A percentile compares a stretch with the other conserved stretches of the same genome.
These are phyloP conservation scores for apple (Malus domestica) DNA, from an alignment of 306 rosid genomes.

Conservation along the genomic window DNA sequence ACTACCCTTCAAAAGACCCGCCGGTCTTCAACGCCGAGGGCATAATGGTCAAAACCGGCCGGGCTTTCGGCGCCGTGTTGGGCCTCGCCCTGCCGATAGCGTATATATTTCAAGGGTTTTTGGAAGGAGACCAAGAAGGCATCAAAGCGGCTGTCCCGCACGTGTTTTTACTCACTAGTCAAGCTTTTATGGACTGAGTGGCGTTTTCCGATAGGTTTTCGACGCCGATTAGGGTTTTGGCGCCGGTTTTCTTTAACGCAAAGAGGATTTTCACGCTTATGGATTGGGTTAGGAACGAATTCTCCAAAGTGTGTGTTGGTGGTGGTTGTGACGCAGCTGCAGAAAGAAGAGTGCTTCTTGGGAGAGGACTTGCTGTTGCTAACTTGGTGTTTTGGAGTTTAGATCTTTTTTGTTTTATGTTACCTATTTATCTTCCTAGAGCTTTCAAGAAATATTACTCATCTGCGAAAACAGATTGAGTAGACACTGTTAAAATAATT, in stretches of 20 bases:
- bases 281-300: constrained; percentile 65
- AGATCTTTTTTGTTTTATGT: constrained; percentile 68
- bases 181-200: constrained; percentile 72
- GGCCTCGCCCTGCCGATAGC: constrained; percentile 65
- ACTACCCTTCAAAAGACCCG: constrained; percentile 22
- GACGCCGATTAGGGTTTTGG: constrained; percentile 58
- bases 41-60: constrained; percentile 35
- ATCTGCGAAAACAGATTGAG: background rate
- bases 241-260: constrained; percentile 56
- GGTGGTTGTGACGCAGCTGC: constrained; percentile 24
- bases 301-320: constrained; percentile 26
- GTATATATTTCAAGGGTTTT: constrained; percentile 52
- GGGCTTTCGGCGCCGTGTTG: constrained; percentile 32
- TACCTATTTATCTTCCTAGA: constrained; percentile 79
- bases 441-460: constrained; percentile 60
- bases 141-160: constrained; percentile 76
- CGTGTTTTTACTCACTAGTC: constrained; percentile 65
- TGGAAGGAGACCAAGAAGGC: constrained; percentile 63
- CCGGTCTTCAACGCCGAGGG: constrained; percentile 29
- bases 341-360: constrained; percentile 32
- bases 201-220: constrained; percentile 44
- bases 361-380: constrained; percentile 63
- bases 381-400: constrained; percentile 75
- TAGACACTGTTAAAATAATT: no score
- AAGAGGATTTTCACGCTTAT: constrained; percentile 53